A percentile compares a stretch with the other conserved stretches of the same genome.
These are phyloP conservation scores for Aristolochia fimbriata DNA, from an alignment of 164 flowering plant genomes.

Conservation along the genomic window DNA sequence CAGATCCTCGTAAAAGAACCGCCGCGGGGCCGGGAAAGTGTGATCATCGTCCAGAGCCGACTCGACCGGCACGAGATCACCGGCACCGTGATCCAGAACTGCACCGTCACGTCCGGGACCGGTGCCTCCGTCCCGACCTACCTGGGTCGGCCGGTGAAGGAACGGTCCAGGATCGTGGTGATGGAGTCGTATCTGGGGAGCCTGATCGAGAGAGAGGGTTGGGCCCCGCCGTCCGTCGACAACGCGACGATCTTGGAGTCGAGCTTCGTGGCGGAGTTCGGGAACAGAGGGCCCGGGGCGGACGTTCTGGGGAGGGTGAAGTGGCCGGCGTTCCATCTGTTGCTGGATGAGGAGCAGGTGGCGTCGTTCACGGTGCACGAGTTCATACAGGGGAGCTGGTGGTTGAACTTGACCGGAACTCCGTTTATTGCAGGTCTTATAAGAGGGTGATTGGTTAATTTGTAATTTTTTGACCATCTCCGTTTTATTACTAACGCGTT, in stretches of 20 bases:
- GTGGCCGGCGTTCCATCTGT: conserved; percentile 25
- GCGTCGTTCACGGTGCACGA: neutral
- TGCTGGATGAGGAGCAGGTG: neutral
- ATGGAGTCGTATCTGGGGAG: conserved; percentile 21
- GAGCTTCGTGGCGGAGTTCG: conserved; percentile 49
- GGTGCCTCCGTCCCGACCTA: conserved; percentile 3
- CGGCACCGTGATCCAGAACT: conserved; percentile 20
- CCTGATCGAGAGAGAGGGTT: conserved; percentile 15
- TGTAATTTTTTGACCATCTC: too few relatives aligned
- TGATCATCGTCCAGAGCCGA: conserved; percentile 18
- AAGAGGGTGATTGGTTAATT: too few relatives aligned
- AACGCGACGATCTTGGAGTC: conserved; percentile 28
- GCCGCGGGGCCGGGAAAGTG: conserved; percentile 4
- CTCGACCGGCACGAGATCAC: conserved; percentile 17
- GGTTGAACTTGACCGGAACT: neutral
- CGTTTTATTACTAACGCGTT: too few relatives aligned
- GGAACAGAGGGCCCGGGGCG: conserved; percentile 58
- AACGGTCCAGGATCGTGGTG: conserved; percentile 15
- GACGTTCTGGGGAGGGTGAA: conserved; percentile 29
- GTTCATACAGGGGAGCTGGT: neutral
- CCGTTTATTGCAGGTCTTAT: neutral
- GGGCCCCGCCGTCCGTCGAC: conserved; percentile 32
- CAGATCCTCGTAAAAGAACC: conserved; percentile 8
- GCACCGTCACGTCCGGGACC: conserved; percentile 8
- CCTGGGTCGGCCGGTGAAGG: conserved; percentile 29